Percentiles rank a stretch among this genome's conserved stretches.
Conservation (phyloP, 2,329 filamentous ascomycete genomes). For the Aspergillus tanneri region DNA sequence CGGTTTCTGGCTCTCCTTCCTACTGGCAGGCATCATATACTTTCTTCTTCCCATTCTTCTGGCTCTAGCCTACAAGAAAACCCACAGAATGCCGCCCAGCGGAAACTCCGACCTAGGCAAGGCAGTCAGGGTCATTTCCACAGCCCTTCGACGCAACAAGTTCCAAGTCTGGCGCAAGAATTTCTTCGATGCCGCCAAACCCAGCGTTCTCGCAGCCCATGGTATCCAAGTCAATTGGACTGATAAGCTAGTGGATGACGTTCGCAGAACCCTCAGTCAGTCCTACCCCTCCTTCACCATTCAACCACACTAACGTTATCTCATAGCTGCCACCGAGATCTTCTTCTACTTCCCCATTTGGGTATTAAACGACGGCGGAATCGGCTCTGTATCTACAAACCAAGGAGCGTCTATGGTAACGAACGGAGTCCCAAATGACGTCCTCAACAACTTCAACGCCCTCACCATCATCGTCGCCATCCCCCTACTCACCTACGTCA, state of each 20-base stretch:
- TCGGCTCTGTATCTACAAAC: conserved; percentile 52
- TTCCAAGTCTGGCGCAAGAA: conserved; percentile 33
- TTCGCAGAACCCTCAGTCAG: conserved; percentile 30
- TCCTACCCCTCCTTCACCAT: not conserved
- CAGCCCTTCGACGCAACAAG: conserved; percentile 35
- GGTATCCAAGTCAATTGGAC: conserved; percentile 34
- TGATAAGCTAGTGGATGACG: conserved; percentile 39
- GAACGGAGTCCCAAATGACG: conserved; percentile 53
- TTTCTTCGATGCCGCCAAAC: conserved; percentile 38
- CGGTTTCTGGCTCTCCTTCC: conserved; percentile 40
- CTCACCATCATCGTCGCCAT: conserved; percentile 50
- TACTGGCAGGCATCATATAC: conserved; percentile 33
- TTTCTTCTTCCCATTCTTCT: conserved; percentile 39
- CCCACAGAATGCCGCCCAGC: conserved; percentile 31
- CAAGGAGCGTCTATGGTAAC: conserved; percentile 51
- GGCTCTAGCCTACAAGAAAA: conserved; percentile 34
- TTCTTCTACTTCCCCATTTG: conserved; percentile 43
- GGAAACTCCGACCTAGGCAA: conserved; percentile 34
- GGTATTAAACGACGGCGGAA: conserved; percentile 46
- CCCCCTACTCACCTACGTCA: conserved; percentile 49
- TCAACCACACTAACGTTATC: conserved; percentile 7
- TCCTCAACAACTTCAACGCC: conserved; percentile 53
- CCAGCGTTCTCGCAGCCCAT: conserved; percentile 29
- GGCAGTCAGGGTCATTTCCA: conserved; percentile 34
- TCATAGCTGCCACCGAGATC: conserved; percentile 38